phyloP scores from a whole-genome alignment of 495 filamentous ascomycete genomes.

The Eremomyces bilateralis region DNA sequence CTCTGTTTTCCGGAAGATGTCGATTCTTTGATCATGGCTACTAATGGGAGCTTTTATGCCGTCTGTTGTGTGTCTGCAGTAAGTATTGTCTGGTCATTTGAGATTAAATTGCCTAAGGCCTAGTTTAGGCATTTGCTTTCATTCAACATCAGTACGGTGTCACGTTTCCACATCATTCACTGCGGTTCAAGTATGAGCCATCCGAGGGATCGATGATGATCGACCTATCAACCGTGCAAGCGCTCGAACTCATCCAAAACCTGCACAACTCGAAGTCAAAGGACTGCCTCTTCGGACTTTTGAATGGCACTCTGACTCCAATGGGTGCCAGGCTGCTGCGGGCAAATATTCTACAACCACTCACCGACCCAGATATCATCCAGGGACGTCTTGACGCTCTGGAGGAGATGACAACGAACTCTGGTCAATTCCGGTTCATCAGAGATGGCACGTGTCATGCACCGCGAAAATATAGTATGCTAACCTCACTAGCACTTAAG shows the following conservation, averaged over 20 bases:
- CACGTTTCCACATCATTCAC: conserved; percentile 50
- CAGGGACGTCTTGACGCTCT: conserved; percentile 57
- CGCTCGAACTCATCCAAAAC: conserved; percentile 81
- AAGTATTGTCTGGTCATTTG: conserved; percentile 13
- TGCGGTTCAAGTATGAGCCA: conserved; percentile 71
- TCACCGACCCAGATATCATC: conserved; percentile 41
- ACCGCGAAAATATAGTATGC: conserved; percentile 6
- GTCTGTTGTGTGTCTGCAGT: conserved; percentile 78
- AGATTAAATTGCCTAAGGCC: conserved; percentile 7
- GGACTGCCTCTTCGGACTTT: conserved; percentile 57
- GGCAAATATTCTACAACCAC: conserved; percentile 75
- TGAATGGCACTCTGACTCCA: conserved; percentile 69
- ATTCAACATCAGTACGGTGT: conserved; percentile 43
- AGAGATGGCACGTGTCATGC: conserved; percentile 47
- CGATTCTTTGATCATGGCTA: conserved; percentile 52
- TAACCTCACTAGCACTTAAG: conserved; percentile 34
- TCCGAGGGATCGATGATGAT: conserved; percentile 90
- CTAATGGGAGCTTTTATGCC: conserved; percentile 74
- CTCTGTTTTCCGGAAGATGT: conserved; percentile 58
- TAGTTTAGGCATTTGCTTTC: conserved; percentile 51
- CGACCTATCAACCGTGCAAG: conserved; percentile 63
- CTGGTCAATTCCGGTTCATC: conserved; percentile 87
- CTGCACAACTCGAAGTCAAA: conserved; percentile 50
- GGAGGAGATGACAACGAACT: conserved; percentile 60
- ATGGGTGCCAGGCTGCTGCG: conserved; percentile 71